These are phyloP conservation scores for Suhomyces vadensis DNA, from an alignment of 805 yeast genomes.

Conservation along the genomic window DNA sequence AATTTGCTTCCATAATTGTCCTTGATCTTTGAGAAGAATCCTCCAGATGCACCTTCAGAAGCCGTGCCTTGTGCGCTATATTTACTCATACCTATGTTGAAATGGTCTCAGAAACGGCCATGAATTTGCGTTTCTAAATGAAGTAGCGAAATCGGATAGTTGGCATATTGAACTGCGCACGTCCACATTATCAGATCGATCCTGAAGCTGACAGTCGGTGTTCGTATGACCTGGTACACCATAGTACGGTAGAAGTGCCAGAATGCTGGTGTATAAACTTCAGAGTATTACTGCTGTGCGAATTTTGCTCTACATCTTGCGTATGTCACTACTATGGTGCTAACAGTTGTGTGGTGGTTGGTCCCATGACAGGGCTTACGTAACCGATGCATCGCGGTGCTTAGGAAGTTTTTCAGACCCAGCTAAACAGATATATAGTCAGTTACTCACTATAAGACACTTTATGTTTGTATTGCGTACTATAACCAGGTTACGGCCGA, in stretches of 20 bases:
- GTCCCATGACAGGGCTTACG: not conserved
- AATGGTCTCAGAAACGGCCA: not conserved
- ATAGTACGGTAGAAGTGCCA: no score
- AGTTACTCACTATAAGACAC: not conserved
- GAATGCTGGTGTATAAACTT: no score
- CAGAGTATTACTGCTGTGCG: no score
- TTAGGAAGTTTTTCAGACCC: not conserved
- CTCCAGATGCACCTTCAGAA: constrained; percentile 1
- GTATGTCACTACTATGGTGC: no score
- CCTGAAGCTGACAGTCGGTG: no score
- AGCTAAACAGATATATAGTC: not conserved
- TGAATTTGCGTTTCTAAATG: no score
- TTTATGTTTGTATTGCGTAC: not conserved
- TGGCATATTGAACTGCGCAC: no score
- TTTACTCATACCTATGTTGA: not conserved
- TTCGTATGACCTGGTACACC: no score
- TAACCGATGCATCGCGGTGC: not conserved
- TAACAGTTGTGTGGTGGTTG: no score
- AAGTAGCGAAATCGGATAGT: no score
- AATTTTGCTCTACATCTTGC: no score
- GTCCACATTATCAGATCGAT: no score
- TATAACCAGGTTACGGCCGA: not conserved
- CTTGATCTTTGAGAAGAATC: constrained; percentile 35
- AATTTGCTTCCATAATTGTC: constrained; percentile 40
- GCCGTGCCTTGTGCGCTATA: not conserved